A percentile compares a stretch with the other conserved stretches of the same genome.
These are phyloP conservation scores for Cordyceps militaris DNA, from an alignment of 2,329 filamentous ascomycete genomes.

Conservation along the genomic window DNA sequence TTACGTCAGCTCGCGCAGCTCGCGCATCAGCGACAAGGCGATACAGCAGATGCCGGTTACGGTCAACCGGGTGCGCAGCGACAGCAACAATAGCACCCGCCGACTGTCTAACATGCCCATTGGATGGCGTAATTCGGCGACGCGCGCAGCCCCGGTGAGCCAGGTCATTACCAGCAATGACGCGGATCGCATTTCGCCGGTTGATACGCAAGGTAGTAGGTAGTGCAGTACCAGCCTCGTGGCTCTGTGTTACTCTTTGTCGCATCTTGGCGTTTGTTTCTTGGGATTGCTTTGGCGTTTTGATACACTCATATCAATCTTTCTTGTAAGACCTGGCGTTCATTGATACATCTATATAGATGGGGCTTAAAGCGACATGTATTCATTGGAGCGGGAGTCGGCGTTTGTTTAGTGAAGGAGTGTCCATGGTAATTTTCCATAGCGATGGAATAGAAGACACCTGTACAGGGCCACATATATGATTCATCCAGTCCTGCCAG, in stretches of 20 bases:
- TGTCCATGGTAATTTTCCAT: too few relatives aligned
- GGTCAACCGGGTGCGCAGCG: conserved; percentile 18
- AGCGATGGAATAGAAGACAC: too few relatives aligned
- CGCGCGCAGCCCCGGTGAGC: neutral
- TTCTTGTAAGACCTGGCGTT: neutral
- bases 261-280: neutral
- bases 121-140: conserved; percentile 29
- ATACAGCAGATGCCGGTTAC: conserved; percentile 14
- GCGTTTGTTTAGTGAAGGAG: too few relatives aligned
- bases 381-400: neutral
- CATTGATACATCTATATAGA: neutral
- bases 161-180: conserved; percentile 1
- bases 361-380: neutral
- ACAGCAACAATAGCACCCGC: conserved; percentile 17
- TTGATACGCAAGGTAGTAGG: neutral
- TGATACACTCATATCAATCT: neutral
- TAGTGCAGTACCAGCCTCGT: neutral
- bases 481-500: too few relatives aligned
- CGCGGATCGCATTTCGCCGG: neutral
- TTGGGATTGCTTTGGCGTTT: neutral
- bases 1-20: conserved; percentile 18
- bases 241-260: neutral
- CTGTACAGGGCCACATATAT: too few relatives aligned
- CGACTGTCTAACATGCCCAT: conserved; percentile 30
- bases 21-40: conserved; percentile 15